Percentiles rank a stretch among this genome's conserved stretches.
phyloP scores from a whole-genome alignment of 2,329 filamentous ascomycete genomes.

The Sporothrix luriei region DNA sequence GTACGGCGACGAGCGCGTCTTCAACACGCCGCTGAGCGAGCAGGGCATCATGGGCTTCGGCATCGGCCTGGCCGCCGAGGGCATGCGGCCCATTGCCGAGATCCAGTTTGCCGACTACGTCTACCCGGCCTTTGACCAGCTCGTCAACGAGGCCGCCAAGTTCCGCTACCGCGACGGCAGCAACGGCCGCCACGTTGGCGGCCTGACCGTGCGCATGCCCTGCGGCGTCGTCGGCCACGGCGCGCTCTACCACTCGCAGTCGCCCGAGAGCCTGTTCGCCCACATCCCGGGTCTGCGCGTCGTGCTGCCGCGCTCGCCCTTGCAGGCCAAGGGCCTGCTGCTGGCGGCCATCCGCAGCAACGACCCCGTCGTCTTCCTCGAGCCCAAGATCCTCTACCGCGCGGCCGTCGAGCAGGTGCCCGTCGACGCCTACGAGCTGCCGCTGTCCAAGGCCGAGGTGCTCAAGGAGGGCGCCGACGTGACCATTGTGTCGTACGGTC shows the following conservation, averaged over 20 bases:
- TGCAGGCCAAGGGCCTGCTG: slow-evolving; percentile 86
- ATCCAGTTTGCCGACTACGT: slow-evolving; percentile 96
- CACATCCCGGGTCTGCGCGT: slow-evolving; percentile 85
- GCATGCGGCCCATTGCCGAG: slow-evolving; percentile 90
- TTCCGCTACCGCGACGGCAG: slow-evolving; percentile 73
- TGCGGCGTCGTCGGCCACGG: slow-evolving; percentile 88
- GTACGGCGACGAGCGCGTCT: slow-evolving; percentile 85
- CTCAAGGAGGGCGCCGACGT: slow-evolving; percentile 78
- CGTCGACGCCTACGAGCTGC: slow-evolving; percentile 75
- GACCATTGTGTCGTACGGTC: slow-evolving; percentile 85
- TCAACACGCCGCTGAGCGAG: slow-evolving; percentile 93
- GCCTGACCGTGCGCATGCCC: slow-evolving; percentile 86
- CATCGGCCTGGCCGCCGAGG: slow-evolving; percentile 85
- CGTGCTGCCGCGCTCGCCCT: slow-evolving; percentile 80
- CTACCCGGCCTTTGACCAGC: slow-evolving; percentile 88
- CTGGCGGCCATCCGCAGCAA: slow-evolving; percentile 75
- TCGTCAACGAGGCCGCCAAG: slow-evolving; percentile 92
- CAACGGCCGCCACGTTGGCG: slow-evolving; percentile 66
- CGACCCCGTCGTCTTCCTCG: slow-evolving; percentile 90
- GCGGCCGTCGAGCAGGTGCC: slow-evolving; percentile 92
- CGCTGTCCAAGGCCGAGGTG: slow-evolving; percentile 81
- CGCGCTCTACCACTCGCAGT: slow-evolving; percentile 84
- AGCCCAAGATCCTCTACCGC: slow-evolving; percentile 90
- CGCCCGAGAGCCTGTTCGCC: slow-evolving; percentile 83
- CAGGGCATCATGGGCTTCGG: slow-evolving; percentile 95